Evolutionary conservation across 495 filamentous ascomycete genomes (phyloP).

Genomic region (Xylaria grammica): DNA sequence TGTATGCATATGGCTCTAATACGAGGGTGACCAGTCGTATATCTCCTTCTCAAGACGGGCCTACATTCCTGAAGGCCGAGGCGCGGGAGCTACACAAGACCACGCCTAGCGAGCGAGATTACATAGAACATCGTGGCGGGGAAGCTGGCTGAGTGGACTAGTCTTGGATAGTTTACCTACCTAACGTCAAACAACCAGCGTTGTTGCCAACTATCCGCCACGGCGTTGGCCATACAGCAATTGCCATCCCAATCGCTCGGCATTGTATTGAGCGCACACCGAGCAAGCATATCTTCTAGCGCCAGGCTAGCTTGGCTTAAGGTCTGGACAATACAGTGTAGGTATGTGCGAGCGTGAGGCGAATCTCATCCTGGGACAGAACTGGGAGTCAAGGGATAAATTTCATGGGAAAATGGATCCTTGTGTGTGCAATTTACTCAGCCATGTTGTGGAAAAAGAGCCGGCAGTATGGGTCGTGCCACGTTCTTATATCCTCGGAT

Average conservation of each 20-base stretch:
- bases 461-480: constrained; percentile 16
- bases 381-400: neutral
- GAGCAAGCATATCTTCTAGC: neutral
- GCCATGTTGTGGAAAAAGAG: constrained; percentile 7
- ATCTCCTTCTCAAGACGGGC: neutral
- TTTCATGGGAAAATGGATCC: constrained; percentile 10
- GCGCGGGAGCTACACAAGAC: neutral
- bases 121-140: neutral
- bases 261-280: no score
- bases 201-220: constrained; percentile 2
- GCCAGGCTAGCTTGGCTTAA: neutral
- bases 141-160: neutral
- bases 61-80: constrained; percentile 1
- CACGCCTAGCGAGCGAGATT: neutral
- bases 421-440: constrained; percentile 9
- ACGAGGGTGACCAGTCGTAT: constrained; percentile 17
- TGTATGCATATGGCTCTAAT: constrained; percentile 2
- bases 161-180: neutral
- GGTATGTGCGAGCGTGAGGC: neutral
- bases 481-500: constrained; percentile 10
- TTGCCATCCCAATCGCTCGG: neutral
- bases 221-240: constrained; percentile 12
- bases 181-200: constrained; percentile 14
- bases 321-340: neutral
- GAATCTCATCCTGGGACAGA: neutral